Percentiles rank a stretch among this genome's conserved stretches.
Evolutionary conservation across 108 stramenopile genomes (phyloP).

Genomic region (Thalassiosira profunda): DNA sequence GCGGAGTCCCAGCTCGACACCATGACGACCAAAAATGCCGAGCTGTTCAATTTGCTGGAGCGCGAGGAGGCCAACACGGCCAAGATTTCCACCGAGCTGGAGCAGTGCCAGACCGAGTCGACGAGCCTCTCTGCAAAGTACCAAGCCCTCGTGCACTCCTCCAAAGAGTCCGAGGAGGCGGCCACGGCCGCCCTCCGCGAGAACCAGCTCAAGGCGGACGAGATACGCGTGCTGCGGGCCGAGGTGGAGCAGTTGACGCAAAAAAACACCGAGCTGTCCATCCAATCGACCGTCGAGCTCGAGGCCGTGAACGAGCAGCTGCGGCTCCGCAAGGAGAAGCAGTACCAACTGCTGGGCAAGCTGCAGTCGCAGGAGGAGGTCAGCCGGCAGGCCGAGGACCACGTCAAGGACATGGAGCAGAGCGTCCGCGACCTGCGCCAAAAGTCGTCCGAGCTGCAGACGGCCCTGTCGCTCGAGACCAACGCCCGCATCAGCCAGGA

Average conservation of each 20-base stretch:
- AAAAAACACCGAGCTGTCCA: conserved; percentile 68
- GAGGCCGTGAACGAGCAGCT: conserved; percentile 90
- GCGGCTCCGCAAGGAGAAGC: conserved; percentile 89
- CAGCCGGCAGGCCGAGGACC: conserved; percentile 83
- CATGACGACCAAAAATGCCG: conserved; percentile 85
- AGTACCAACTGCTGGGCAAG: conserved; percentile 88
- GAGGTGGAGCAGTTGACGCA: conserved; percentile 81
- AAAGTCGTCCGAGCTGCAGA: conserved; percentile 75
- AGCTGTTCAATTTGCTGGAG: conserved; percentile 86
- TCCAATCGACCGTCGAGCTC: conserved; percentile 87
- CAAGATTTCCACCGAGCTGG: conserved; percentile 49
- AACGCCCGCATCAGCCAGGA: conserved; percentile 64
- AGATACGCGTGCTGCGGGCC: conserved; percentile 77
- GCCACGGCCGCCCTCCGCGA: conserved; percentile 63
- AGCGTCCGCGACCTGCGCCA: conserved; percentile 65
- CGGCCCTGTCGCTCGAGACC: conserved; percentile 80
- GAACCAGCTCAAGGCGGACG: conserved; percentile 84
- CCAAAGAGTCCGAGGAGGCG: conserved; percentile 75
- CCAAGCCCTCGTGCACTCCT: conserved; percentile 64
- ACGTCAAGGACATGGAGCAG: conserved; percentile 76
- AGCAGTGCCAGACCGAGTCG: conserved; percentile 39
- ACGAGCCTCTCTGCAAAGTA: conserved; percentile 58
- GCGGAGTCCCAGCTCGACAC: conserved; percentile 73
- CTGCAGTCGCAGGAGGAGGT: conserved; percentile 86
- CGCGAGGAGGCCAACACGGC: conserved; percentile 76